Conservation (phyloP, 108 stramenopile genomes). For the Skeletonema tropicum region DNA sequence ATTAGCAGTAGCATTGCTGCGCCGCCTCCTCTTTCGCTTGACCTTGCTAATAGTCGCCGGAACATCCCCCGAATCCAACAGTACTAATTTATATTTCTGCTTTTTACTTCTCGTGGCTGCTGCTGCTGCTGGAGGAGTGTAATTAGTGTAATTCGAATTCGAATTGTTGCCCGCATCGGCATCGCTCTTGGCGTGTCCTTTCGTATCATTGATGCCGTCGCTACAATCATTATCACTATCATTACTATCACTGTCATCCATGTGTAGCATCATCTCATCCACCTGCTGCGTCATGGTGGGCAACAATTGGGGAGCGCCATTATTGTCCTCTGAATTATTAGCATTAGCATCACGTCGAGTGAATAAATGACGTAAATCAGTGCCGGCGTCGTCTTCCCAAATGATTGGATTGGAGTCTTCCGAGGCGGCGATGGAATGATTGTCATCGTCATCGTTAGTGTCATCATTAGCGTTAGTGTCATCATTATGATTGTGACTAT, state of each 20-base stretch:
- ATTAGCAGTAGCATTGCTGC: background rate
- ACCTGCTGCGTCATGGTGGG: conserved; percentile 54
- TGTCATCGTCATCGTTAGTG: background rate
- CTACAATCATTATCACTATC: background rate
- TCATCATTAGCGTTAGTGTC: too few species aligned
- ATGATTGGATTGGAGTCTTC: conserved; percentile 23
- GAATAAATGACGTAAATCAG: conserved; percentile 12
- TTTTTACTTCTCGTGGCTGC: conserved; percentile 4
- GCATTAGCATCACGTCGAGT: background rate
- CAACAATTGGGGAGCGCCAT: background rate
- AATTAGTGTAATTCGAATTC: too few species aligned
- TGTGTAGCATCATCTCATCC: conserved; percentile 28
- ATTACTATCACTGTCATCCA: conserved; percentile 7
- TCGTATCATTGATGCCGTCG: background rate
- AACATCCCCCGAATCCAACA: conserved; percentile 11
- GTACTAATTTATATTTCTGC: background rate
- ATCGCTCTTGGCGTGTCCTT: background rate
- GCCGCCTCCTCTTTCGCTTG: background rate
- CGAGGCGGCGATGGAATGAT: background rate
- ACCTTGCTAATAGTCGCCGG: conserved; percentile 31
- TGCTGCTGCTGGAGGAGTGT: background rate
- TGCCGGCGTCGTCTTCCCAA: conserved; percentile 22
- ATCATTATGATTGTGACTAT: too few species aligned
- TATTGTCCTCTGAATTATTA: background rate
- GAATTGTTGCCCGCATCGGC: too few species aligned